phyloP scores from a whole-genome alignment of 495 filamentous ascomycete genomes.

The Aspergillus ostianus region DNA sequence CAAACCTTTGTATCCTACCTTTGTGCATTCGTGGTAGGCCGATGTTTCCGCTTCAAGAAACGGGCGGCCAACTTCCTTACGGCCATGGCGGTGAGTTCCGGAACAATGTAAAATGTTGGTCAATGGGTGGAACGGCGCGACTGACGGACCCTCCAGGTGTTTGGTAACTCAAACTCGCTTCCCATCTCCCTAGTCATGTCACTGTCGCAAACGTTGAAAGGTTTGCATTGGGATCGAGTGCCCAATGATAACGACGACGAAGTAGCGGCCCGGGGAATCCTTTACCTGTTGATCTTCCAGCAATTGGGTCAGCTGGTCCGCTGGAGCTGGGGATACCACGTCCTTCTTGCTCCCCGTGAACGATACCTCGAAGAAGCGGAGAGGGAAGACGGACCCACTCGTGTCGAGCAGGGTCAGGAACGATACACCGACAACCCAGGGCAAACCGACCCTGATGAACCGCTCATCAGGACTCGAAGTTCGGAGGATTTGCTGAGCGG shows the following conservation, averaged over 20 bases:
- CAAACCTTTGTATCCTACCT: conserved; percentile 82
- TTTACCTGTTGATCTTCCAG: conserved; percentile 96
- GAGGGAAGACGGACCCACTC: conserved; percentile 46
- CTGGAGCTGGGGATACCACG: conserved; percentile 98
- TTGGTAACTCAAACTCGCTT: conserved; percentile 97
- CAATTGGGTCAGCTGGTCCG: conserved; percentile 92
- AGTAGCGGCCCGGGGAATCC: conserved; percentile 87
- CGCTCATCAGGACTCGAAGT: conserved; percentile 36
- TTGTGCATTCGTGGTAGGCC: conserved; percentile 66
- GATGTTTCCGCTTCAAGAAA: conserved; percentile 75
- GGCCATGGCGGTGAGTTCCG: conserved; percentile 77
- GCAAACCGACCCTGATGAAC: conserved; percentile 44
- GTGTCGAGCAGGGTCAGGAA: conserved; percentile 61
- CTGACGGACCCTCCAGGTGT: conserved; percentile 54
- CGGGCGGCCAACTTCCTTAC: conserved; percentile 88
- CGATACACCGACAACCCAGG: conserved; percentile 63
- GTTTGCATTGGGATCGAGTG: conserved; percentile 89
- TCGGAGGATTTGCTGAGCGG: conserved; percentile 26
- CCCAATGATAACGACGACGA: conserved; percentile 92
- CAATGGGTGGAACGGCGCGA: conserved; percentile 6
- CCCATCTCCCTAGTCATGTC: conserved; percentile 95
- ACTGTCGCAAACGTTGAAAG: conserved; percentile 83
- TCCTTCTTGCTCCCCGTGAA: conserved; percentile 77
- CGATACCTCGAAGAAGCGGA: conserved; percentile 60
- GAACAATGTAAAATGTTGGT: not conserved